Percentiles rank a stretch among this genome's conserved stretches.
Conservation (phyloP, 441 rosid species). For the Omphalea diandra region DNA sequence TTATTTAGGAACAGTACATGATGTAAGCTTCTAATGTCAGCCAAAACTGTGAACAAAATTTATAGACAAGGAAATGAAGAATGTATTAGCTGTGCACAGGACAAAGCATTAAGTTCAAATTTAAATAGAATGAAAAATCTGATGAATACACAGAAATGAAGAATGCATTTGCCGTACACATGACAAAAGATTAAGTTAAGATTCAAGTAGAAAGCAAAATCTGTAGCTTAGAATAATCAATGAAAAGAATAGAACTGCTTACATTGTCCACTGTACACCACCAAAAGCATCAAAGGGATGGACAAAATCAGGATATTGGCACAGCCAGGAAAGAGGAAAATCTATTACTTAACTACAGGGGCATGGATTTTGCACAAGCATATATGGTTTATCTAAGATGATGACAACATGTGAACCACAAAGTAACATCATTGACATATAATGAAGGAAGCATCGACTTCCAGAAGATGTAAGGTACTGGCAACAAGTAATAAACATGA, state of each 20-base stretch:
- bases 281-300: neutral
- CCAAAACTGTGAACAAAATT: too few relatives aligned
- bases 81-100: too few relatives aligned
- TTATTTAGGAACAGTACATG: too few relatives aligned
- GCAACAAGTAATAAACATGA: neutral
- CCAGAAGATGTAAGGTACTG: neutral
- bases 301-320: too few relatives aligned
- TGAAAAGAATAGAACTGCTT: neutral
- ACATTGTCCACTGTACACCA: neutral
- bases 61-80: too few relatives aligned
- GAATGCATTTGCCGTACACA: too few relatives aligned
- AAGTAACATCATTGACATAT: neutral
- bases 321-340: too few relatives aligned
- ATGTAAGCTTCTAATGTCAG: neutral
- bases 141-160: too few relatives aligned
- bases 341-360: neutral
- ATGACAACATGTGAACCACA: neutral
- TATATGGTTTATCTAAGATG: neutral
- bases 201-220: neutral
- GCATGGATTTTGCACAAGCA: neutral
- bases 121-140: too few relatives aligned
- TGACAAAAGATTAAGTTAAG: neutral
- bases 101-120: too few relatives aligned
- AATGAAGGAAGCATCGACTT: neutral
- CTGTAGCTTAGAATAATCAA: neutral